Percentiles rank a stretch among this genome's conserved stretches.
These are phyloP conservation scores for Aspergillus fijiensis DNA, from an alignment of 2,329 filamentous ascomycete species.

Conservation along the genomic window DNA sequence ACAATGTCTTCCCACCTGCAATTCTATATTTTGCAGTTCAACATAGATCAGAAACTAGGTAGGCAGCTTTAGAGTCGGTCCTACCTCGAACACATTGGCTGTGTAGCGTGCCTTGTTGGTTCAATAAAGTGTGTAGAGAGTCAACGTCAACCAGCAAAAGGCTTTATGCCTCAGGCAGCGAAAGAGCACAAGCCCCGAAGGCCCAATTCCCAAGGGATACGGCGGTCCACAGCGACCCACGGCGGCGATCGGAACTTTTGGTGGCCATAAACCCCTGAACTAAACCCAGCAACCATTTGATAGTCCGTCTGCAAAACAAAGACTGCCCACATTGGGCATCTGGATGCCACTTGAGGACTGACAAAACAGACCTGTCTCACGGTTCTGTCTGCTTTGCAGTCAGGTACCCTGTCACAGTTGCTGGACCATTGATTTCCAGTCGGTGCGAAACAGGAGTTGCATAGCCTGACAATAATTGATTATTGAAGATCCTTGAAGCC, in stretches of 20 bases:
- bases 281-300: not conserved
- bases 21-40: too few relatives aligned
- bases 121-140: too few relatives aligned
- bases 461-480: slow-evolving; percentile 12
- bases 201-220: slow-evolving; percentile 1
- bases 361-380: not conserved
- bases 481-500: slow-evolving; percentile 12
- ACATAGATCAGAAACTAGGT: too few relatives aligned
- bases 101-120: too few relatives aligned
- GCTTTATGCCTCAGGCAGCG: too few relatives aligned
- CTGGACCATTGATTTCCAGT: not conserved
- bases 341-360: not conserved
- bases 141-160: too few relatives aligned
- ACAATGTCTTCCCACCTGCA: not conserved
- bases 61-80: too few relatives aligned
- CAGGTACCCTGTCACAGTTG: not conserved
- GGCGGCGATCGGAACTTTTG: slow-evolving; percentile 13
- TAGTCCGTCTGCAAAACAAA: not conserved
- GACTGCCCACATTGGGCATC: not conserved
- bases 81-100: too few relatives aligned
- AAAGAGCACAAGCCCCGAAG: too few relatives aligned
- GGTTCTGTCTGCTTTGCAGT: not conserved
- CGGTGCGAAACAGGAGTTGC: not conserved
- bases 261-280: slow-evolving; percentile 27
- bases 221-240: slow-evolving; percentile 29